These are phyloP conservation scores for Acanthamoeba sp. DNA, from an alignment of 208 protist species.

Conservation along the genomic window DNA sequence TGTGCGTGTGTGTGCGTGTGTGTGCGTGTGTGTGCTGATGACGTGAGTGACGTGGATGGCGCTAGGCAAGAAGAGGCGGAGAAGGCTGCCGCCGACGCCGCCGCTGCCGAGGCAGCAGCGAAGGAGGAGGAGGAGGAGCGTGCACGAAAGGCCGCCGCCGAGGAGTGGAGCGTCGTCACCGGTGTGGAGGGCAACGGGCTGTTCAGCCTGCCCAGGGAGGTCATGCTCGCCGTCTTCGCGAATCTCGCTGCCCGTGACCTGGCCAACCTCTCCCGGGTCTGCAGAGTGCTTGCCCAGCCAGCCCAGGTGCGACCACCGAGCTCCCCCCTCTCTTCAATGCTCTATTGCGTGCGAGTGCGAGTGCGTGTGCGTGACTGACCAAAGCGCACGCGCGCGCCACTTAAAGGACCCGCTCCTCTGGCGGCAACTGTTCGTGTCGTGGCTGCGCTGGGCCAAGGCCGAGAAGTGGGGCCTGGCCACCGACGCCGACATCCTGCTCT, in stretches of 20 bases:
- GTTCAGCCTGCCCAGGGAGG: not conserved
- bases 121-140: not conserved
- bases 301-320: not conserved
- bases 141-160: not conserved
- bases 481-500: not conserved
- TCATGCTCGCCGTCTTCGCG: not conserved
- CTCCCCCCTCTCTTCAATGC: not conserved
- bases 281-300: not conserved
- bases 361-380: not conserved
- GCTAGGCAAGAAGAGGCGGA: not conserved
- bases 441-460: not conserved
- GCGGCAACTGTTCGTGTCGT: not conserved
- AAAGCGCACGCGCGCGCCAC: not conserved
- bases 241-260: not conserved
- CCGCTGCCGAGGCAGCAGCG: not conserved
- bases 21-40: not conserved
- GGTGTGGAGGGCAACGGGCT: slow-evolving; percentile 37
- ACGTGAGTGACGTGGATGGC: not conserved
- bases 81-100: not conserved
- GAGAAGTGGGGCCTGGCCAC: not conserved
- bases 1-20: not conserved
- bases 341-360: not conserved
- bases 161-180: not conserved
- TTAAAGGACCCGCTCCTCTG: not conserved
- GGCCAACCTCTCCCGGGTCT: not conserved